A percentile compares a stretch with the other conserved stretches of the same genome.
phyloP scores from a whole-genome alignment of 108 stramenopile genomes.

The Schizochytrium sp. region DNA sequence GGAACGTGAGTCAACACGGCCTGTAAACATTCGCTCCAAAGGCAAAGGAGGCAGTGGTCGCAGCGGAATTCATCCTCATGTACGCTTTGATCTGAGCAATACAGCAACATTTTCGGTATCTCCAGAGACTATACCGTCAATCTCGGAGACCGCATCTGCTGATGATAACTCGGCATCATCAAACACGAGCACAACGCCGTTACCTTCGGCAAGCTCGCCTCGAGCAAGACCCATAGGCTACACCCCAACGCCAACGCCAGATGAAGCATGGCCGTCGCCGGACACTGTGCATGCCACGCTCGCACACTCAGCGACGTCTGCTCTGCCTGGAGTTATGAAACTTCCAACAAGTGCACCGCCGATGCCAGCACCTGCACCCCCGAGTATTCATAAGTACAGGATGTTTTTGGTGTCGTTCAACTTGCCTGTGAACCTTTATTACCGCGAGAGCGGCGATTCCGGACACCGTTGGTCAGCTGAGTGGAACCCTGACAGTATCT shows the following conservation, averaged over 20 bases:
- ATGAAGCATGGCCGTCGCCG: not conserved
- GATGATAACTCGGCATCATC: not conserved
- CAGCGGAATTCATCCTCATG: conserved; percentile 28
- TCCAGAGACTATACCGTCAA: not conserved
- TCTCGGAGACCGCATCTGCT: not conserved
- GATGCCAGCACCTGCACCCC: not conserved
- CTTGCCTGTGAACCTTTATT: conserved; percentile 26
- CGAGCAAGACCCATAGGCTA: not conserved
- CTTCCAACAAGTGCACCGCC: not conserved
- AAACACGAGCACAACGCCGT: conserved; percentile 12
- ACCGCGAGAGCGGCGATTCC: too few species aligned
- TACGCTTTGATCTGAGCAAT: not conserved
- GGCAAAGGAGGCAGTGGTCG: not conserved
- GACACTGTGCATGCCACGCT: not conserved
- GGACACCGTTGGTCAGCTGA: conserved; percentile 40
- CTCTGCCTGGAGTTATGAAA: not conserved
- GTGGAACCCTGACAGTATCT: conserved; percentile 60
- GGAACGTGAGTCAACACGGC: too few species aligned
- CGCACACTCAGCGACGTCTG: not conserved
- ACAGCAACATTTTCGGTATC: not conserved
- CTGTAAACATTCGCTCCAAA: not conserved
- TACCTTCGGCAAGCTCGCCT: not conserved
- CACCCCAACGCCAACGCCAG: not conserved
- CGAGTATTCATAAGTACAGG: not conserved
- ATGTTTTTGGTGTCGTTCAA: conserved; percentile 54